Base-by-base conservation (phyloP, 192 early-diverging fungal genomes). In the Coemansia reversa region DNA sequence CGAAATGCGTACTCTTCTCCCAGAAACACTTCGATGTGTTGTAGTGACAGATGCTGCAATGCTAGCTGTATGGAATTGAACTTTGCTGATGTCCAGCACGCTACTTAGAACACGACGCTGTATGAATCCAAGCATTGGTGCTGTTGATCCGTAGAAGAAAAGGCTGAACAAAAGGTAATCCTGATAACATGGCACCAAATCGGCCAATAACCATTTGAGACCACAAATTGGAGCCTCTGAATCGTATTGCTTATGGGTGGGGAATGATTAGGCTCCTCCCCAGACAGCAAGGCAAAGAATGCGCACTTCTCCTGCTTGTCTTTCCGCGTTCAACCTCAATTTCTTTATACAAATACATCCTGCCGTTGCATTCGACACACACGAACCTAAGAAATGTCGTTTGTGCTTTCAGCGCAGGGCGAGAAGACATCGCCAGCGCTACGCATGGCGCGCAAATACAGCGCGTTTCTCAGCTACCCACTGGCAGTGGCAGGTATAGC, bases 401-500 rank as follows among this genome's bases (percentile, higher is more conserved):
- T 81, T 28, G 72, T 81, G 27, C 51, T 81, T 25, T 81, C 78
- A 32, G 78, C 72, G 9, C 78, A 81, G 63, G 69, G 78, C 52
- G 78, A 81, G 55, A 71, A 72, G 65, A 50, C 65, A 16, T 81
- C 78, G 24, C 73, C 78, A 16, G 30, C 69, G 30, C 62, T 81
- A 19, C 62, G 59, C 39, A 24, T 48, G 2, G 69, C 66, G 11
- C 69, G 78, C 53, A 66, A 69, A 47, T 62, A 81, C 78, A 69
- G 73, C 63, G 68, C 63, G 18, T 65, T 70, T 48, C 62, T 74
- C 50, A 86, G 87, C 70, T 78, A 83, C 33, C 61, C 86, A 2
- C 76, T 92, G 20, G 85, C 85, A 18, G 49, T 84, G 23, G 82
- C 84, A 19, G 87, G 84, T 1, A 67, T 88, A 20, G 51, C 74